These are phyloP conservation scores for Candida glaebosa DNA, from an alignment of 805 yeast genomes.

Conservation along the genomic window DNA sequence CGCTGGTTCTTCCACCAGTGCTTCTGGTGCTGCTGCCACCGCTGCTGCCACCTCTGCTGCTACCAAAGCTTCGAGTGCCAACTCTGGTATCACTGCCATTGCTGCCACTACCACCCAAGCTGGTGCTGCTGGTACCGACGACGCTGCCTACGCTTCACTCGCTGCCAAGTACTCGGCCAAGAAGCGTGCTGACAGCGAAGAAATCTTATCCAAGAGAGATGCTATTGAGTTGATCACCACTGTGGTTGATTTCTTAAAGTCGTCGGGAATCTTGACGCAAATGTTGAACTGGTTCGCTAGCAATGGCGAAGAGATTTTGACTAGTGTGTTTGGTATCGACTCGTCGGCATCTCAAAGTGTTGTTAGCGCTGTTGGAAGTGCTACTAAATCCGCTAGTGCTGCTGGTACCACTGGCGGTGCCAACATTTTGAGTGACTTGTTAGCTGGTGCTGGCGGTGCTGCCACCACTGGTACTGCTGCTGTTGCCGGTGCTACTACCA, in stretches of 20 bases:
- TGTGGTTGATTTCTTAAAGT: conserved; percentile 25
- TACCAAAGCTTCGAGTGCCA: neutral
- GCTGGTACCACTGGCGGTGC: conserved; percentile 12
- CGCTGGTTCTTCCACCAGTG: neutral
- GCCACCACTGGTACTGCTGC: conserved; percentile 17
- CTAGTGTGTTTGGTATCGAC: conserved; percentile 27
- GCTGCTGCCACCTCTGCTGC: neutral
- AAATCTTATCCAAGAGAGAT: conserved; percentile 33
- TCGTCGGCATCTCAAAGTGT: conserved; percentile 10
- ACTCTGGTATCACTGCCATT: neutral
- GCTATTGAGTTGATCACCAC: conserved; percentile 19
- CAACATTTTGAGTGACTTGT: neutral
- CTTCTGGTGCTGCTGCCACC: neutral
- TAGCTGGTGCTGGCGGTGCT: conserved; percentile 16
- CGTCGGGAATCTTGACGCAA: conserved; percentile 27
- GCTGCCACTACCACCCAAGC: neutral
- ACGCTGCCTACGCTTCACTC: neutral
- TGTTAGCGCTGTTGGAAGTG: conserved; percentile 18
- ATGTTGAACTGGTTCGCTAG: conserved; percentile 30
- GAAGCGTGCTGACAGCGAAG: conserved; percentile 13
- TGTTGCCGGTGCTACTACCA: conserved; percentile 11
- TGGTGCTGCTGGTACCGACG: neutral
- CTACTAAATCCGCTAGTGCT: conserved; percentile 24
- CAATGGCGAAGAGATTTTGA: conserved; percentile 31
- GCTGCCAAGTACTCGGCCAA: neutral